phyloP scores from a whole-genome alignment of 1,139 yeast species.

The Magnusiomyces tetraspermus region DNA sequence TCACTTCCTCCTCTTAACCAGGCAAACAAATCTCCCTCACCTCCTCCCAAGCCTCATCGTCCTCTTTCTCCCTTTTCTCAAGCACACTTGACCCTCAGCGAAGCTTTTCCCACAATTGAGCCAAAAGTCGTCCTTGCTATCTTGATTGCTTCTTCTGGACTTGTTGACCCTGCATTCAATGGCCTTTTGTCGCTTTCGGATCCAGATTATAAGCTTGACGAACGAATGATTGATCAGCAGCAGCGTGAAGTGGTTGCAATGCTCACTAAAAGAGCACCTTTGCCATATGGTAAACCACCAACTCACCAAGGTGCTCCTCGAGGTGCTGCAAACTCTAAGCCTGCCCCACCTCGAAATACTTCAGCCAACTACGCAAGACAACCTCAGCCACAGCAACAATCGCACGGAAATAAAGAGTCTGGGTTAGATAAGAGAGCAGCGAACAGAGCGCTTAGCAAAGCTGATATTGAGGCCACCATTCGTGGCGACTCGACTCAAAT shows the following conservation, averaged over 20 bases:
- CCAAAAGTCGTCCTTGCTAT: conserved; percentile 65
- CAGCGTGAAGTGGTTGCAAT: conserved; percentile 17
- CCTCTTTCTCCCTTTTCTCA: conserved; percentile 51
- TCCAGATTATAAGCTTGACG: conserved; percentile 59
- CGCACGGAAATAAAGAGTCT: conserved; percentile 1
- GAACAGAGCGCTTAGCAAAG: background rate
- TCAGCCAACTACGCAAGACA: background rate
- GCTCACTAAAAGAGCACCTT: conserved; percentile 27
- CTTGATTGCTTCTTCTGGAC: conserved; percentile 75
- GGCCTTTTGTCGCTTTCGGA: conserved; percentile 76
- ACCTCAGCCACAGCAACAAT: conserved; percentile 8
- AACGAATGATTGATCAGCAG: conserved; percentile 23
- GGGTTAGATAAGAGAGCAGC: conserved; percentile 7
- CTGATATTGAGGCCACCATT: conserved; percentile 7
- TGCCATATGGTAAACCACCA: conserved; percentile 21
- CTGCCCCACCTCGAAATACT: background rate
- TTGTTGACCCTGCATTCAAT: conserved; percentile 76
- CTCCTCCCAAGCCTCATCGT: conserved; percentile 69
- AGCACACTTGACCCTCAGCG: conserved; percentile 47
- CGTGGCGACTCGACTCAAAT: conserved; percentile 36
- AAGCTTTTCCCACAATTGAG: conserved; percentile 75
- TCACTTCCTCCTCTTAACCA: background rate
- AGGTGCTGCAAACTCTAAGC: background rate
- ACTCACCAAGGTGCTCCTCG: too few species aligned
- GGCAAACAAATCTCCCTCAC: conserved; percentile 23